Evolutionary conservation across 169 alveolate genomes (phyloP), one percentile per base, ranked within the genome.

Genomic region (Perkinsus olseni): DNA sequence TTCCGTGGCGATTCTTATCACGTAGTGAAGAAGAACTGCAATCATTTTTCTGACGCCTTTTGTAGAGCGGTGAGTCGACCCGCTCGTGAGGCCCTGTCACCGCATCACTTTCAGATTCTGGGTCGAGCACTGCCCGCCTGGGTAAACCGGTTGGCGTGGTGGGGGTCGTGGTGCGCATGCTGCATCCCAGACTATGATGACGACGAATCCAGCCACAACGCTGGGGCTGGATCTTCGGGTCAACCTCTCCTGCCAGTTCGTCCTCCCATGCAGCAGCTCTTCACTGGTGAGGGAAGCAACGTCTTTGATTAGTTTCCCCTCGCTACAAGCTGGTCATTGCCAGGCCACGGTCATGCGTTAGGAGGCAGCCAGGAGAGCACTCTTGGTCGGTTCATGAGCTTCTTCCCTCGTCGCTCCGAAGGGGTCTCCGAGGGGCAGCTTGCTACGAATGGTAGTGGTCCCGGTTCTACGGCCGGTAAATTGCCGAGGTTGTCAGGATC

Each of bases 1-100:
- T 93, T 91, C 74, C 51, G 91, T 0, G 91, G 93, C 62, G 91
- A 92, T 0, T 4, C 50, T 31, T 93, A 93, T n/a, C 74, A 93
- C 51, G 74, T 93, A 34, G 39, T 93, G 38, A 39, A 40, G 28
- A 91, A 74, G 10, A 93, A 93, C 93, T 93, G 95, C 93, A 93
- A 93, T 48, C 95, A 93, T 74, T 93, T 93, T 74, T 74, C 93
- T 48, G 95, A 93, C 48, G 93, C 93, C 24, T 92, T 93, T 38
- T 91, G 93, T 38, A 38, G 38, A 62, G 74, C 93, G 38, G 82
- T 92, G 8, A 93, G 82, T 62, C n/a, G n/a, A n/a, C n/a, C n/a
- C n/a, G n/a, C n/a, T n/a, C n/a, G n/a, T n/a, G n/a, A n/a, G n/a
- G n/a, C n/a, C n/a, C n/a, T n/a, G n/a, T n/a, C n/a, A n/a, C n/a